Conservation (phyloP, 2,329 filamentous ascomycete genomes). For the Xylariaceae sp. region DNA sequence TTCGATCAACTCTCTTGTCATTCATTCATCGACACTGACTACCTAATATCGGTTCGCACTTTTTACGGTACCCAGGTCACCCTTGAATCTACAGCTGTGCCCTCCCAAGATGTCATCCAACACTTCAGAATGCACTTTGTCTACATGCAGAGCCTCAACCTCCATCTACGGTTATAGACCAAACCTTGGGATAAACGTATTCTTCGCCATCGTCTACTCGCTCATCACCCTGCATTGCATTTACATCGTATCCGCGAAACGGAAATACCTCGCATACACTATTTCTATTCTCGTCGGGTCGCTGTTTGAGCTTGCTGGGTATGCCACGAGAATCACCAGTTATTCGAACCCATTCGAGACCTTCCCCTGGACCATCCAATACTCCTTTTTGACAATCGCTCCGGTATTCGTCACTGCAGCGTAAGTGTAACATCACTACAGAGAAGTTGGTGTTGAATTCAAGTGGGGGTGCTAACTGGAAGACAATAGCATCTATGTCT, state of each 20-base stretch:
- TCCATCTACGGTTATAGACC: constrained; percentile 17
- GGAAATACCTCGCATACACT: constrained; percentile 11
- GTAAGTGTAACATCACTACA: constrained; percentile 5
- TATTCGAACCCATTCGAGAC: constrained; percentile 10
- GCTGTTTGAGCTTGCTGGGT: constrained; percentile 11
- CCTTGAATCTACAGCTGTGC: background rate
- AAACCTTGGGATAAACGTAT: constrained; percentile 16
- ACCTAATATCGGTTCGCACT: no score
- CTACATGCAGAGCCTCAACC: constrained; percentile 6
- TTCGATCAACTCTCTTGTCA: no score
- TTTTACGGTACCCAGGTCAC: no score
- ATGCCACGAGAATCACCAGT: constrained; percentile 6
- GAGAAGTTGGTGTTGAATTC: background rate
- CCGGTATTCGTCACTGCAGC: constrained; percentile 15
- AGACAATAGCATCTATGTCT: constrained; percentile 11
- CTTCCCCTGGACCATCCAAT: constrained; percentile 13
- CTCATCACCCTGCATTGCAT: constrained; percentile 3
- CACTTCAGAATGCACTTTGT: constrained; percentile 7
- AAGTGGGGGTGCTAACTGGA: background rate
- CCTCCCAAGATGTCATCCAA: background rate
- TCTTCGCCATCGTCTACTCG: constrained; percentile 13
- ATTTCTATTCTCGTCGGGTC: constrained; percentile 11
- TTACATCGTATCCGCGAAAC: constrained; percentile 2
- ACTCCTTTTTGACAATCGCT: constrained; percentile 11
- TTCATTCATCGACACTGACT: no score